These are phyloP conservation scores for Ceratocystis eucalypticola DNA, from an alignment of 2,329 filamentous ascomycete species.

Conservation along the genomic window DNA sequence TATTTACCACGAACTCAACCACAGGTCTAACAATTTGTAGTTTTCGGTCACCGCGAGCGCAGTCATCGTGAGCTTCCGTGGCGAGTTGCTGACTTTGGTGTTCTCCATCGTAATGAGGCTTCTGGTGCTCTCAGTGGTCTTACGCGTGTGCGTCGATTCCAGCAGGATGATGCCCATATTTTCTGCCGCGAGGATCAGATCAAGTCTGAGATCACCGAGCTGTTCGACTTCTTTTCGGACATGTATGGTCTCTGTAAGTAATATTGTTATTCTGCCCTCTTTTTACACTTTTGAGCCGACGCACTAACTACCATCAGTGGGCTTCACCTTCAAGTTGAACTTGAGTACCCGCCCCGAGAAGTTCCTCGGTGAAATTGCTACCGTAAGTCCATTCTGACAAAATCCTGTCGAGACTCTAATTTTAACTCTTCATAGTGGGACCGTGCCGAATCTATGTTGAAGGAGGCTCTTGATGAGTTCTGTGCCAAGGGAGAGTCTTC, in stretches of 20 bases:
- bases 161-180: constrained; percentile 93
- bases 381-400: constrained; percentile 25
- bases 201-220: constrained; percentile 54
- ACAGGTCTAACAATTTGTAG: constrained; percentile 10
- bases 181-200: constrained; percentile 79
- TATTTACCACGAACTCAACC: neutral
- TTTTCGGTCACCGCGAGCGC: constrained; percentile 21
- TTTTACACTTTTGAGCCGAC: neutral
- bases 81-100: constrained; percentile 89
- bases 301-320: constrained; percentile 22
- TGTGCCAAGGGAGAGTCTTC: constrained; percentile 43
- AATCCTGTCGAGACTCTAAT: neutral
- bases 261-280: constrained; percentile 39
- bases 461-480: constrained; percentile 67
- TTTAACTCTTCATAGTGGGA: constrained; percentile 46
- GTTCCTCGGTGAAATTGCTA: constrained; percentile 70
- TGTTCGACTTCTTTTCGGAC: constrained; percentile 65
- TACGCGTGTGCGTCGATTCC: constrained; percentile 84
- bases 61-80: constrained; percentile 62
- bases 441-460: constrained; percentile 68
- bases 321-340: constrained; percentile 73
- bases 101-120: constrained; percentile 87
- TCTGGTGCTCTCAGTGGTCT: constrained; percentile 83
- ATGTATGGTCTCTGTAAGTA: constrained; percentile 31
- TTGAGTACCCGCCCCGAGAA: constrained; percentile 84